These are phyloP conservation scores for Flagelloscypha sp. DNA, from an alignment of 768 basidiomycete genomes.

Conservation along the genomic window DNA sequence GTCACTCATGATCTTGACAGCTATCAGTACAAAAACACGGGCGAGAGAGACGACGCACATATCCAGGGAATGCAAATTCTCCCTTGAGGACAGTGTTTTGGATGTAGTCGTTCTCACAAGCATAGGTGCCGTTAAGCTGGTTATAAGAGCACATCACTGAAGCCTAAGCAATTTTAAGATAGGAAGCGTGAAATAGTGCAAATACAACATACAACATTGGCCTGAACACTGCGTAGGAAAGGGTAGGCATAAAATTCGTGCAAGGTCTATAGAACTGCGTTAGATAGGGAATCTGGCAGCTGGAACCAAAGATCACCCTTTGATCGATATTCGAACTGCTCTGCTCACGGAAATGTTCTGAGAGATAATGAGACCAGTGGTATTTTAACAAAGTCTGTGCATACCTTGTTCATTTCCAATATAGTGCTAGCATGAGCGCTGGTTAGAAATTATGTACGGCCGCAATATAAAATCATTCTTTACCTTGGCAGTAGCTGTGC, in stretches of 20 bases:
- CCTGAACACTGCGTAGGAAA: conserved; percentile 53
- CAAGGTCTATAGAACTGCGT: conserved; percentile 20
- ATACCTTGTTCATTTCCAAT: too few species aligned
- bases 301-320: conserved; percentile 19
- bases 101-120: conserved; percentile 55
- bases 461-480: too few species aligned
- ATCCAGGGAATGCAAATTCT: conserved; percentile 62
- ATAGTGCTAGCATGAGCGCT: too few species aligned
- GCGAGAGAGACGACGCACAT: conserved; percentile 22
- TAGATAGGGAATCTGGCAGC: neutral
- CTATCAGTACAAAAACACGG: conserved; percentile 11
- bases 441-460: too few species aligned
- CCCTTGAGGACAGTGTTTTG: conserved; percentile 56
- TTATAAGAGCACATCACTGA: conserved; percentile 11
- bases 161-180: conserved; percentile 1
- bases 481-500: conserved; percentile 31
- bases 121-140: conserved; percentile 47
- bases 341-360: conserved; percentile 36
- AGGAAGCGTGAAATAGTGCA: conserved; percentile 28
- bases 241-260: conserved; percentile 54
- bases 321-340: conserved; percentile 38
- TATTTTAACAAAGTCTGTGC: too few species aligned
- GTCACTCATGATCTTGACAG: conserved; percentile 20
- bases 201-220: conserved; percentile 60
- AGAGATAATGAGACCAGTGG: too few species aligned